Percentiles rank a stretch among this genome's conserved stretches.
Evolutionary conservation across 345 rosid species (phyloP).

Genomic region (Eucalyptus coolabah): DNA sequence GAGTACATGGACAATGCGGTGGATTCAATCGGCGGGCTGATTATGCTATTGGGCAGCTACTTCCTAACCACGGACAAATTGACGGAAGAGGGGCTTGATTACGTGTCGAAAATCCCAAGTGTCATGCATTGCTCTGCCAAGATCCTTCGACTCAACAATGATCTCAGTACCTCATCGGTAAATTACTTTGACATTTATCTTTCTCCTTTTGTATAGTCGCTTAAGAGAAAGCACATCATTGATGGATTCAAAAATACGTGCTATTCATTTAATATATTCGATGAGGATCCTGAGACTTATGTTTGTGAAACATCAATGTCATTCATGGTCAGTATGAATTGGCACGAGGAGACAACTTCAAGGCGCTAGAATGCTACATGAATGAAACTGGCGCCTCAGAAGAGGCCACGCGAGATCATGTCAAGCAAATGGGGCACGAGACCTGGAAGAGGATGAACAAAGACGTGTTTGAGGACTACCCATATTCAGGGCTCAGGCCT

Average conservation of each 20-base stretch:
- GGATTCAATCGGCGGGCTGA: background rate
- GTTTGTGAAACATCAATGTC: background rate
- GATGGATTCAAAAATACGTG: background rate
- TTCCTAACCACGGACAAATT: background rate
- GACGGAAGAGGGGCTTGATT: background rate
- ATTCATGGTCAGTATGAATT: background rate
- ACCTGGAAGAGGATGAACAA: constrained; percentile 3
- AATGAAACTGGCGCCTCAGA: background rate
- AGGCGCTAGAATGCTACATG: constrained; percentile 1
- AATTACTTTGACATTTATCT: background rate
- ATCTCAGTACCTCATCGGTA: constrained; percentile 5
- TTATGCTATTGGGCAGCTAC: background rate
- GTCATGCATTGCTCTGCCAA: background rate
- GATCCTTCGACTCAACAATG: background rate
- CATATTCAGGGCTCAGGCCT: background rate
- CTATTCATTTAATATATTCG: background rate
- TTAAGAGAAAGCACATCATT: background rate
- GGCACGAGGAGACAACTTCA: background rate
- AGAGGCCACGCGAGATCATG: background rate
- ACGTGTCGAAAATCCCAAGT: background rate
- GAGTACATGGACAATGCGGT: background rate
- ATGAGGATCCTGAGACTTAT: background rate
- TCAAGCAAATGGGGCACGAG: background rate
- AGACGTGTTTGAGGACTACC: background rate
- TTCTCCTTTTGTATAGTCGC: background rate